Evolutionary conservation across 148 eudicot genomes (phyloP), one percentile per base, ranked within the genome.

Genomic region (Agrostemma githago): DNA sequence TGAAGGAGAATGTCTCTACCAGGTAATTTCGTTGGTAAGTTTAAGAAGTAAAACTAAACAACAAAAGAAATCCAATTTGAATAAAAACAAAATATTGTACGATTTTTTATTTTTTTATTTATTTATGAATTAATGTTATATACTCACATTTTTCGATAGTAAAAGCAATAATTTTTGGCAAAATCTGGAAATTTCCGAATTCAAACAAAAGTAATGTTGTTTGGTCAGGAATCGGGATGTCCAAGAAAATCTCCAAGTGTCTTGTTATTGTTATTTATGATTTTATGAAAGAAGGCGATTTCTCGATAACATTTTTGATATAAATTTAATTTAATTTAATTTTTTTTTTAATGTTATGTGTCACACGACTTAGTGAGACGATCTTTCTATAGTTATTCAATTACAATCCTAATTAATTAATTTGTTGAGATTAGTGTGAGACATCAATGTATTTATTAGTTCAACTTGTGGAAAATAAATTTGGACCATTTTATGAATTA

Each of bases 401-500:
- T 48, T 15, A 48, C 15, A 11, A 10, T 48, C 54, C 2, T 48
- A 48, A 48, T 11, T 48, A 48, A 48, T 48, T n/a, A n/a, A n/a
- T n/a, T n/a, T 48, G 53, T 2, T 46, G 5, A 46, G 10, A 10
- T 48, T 48, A 48, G 3, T 46, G 1, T 46, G 7, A 37, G 40
- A 59, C 44, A 38, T 72, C 54, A 60, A 19, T 3, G 66, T 59
- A 68, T 56, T 3, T 67, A 51, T 59, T 38, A 4, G 16, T 72
- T 58, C n/a, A 16, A 11, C 4, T 41, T 12, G 26, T 54, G 62
- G 79, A 26, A n/a, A 70, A 19, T 39, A 21, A 5, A 14, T 70
- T 69, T 68, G 44, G 77, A 65, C 71, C 48, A 8, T 74, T 26
- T 26, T 62, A 57, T 20, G 41, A 14, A 56, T 70, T 70, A 76